Percentiles rank a stretch among this genome's conserved stretches.
Evolutionary conservation across 1,139 yeast species (phyloP).

Genomic region (Hyphopichia wangnamkhiaoensis): DNA sequence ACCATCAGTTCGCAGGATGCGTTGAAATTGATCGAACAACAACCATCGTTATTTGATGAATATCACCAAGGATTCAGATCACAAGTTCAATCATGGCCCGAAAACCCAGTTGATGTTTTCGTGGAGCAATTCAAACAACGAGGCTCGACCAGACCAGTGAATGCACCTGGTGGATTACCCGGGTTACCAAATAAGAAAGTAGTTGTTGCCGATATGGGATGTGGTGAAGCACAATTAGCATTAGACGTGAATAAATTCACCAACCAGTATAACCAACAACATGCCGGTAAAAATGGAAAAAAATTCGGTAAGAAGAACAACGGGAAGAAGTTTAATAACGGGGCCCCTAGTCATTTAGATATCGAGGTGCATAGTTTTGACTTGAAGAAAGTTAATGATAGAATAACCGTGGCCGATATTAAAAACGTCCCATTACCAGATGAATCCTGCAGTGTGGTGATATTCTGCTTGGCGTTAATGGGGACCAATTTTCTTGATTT

Average conservation of each 20-base stretch:
- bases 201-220: conserved; percentile 96
- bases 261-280: conserved; percentile 29
- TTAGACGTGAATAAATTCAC: conserved; percentile 58
- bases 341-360: conserved; percentile 34
- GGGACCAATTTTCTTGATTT: conserved; percentile 95
- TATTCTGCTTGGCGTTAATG: conserved; percentile 93
- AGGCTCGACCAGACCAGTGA: conserved; percentile 60
- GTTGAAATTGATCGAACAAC: conserved; percentile 65
- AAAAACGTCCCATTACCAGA: conserved; percentile 83
- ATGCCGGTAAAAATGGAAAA: conserved; percentile 27
- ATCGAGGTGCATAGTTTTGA: conserved; percentile 86
- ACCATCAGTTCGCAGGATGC: conserved; percentile 83
- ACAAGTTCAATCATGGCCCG: conserved; percentile 97
- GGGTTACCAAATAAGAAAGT: conserved; percentile 57
- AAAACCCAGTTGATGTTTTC: conserved; percentile 91
- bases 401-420: conserved; percentile 94
- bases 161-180: conserved; percentile 95
- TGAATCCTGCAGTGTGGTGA: conserved; percentile 76
- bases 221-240: conserved; percentile 94
- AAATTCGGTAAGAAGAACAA: conserved; percentile 32
- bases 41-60: conserved; percentile 89
- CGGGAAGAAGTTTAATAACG: conserved; percentile 28
- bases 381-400: conserved; percentile 78
- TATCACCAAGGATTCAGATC: conserved; percentile 94
- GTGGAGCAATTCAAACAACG: conserved; percentile 69